Evolutionary conservation across 2,329 filamentous ascomycete species (phyloP).

Genomic region (Boeremia lycopersici): DNA sequence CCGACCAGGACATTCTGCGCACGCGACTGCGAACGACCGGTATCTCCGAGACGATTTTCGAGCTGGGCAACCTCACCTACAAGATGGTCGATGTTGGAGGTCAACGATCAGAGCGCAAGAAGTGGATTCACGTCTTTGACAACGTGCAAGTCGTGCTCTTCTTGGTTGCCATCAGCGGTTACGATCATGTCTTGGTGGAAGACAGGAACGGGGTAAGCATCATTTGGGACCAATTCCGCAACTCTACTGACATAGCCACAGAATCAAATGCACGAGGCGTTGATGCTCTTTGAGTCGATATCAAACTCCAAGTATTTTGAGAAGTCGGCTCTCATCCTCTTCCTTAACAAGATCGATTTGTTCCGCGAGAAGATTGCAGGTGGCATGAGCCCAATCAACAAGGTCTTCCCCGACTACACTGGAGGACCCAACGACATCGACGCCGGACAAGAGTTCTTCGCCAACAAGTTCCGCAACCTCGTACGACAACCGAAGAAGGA

Average conservation of each 20-base stretch:
- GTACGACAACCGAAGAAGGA: slow-evolving; percentile 58
- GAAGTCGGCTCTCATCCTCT: slow-evolving; percentile 58
- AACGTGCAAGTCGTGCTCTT: slow-evolving; percentile 92
- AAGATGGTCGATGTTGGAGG: slow-evolving; percentile 97
- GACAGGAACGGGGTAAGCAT: slow-evolving; percentile 88
- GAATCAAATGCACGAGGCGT: slow-evolving; percentile 63
- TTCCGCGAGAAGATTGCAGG: slow-evolving; percentile 57
- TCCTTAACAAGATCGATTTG: slow-evolving; percentile 61
- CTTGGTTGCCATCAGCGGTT: slow-evolving; percentile 92
- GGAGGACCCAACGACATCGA: slow-evolving; percentile 54
- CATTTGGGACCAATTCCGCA: too few species aligned
- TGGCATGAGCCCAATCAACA: slow-evolving; percentile 54
- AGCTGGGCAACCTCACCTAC: slow-evolving; percentile 89
- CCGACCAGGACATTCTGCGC: slow-evolving; percentile 92
- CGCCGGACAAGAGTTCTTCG: slow-evolving; percentile 57
- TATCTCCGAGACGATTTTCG: slow-evolving; percentile 94
- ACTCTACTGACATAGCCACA: slow-evolving; percentile 27
- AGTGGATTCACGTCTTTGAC: slow-evolving; percentile 97
- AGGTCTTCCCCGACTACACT: slow-evolving; percentile 57
- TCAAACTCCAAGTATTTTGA: slow-evolving; percentile 60
- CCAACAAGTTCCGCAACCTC: slow-evolving; percentile 58
- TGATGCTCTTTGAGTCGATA: slow-evolving; percentile 61
- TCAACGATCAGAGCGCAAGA: slow-evolving; percentile 91
- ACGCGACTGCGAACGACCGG: slow-evolving; percentile 90
- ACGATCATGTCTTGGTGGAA: slow-evolving; percentile 94